Conservation (phyloP, 1,139 yeast genomes). For the Blastobotrys buckinghamii region DNA sequence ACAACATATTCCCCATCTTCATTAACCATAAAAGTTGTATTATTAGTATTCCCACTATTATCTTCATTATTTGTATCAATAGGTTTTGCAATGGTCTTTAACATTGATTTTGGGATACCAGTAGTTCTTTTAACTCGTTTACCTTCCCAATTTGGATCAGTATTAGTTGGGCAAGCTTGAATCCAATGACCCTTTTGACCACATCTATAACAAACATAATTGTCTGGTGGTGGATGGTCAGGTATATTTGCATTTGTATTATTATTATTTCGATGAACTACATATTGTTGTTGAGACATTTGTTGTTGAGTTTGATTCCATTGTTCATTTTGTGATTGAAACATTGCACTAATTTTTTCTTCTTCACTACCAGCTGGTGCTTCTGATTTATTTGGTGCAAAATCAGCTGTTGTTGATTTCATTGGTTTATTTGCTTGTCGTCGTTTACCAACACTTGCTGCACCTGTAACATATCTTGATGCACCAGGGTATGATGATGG, state of each 20-base stretch:
- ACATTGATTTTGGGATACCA: constrained; percentile 92
- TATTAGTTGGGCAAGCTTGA: constrained; percentile 88
- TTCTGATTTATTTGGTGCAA: constrained; percentile 20
- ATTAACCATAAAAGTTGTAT: constrained; percentile 78
- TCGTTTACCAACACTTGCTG: constrained; percentile 14
- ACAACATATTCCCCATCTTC: constrained; percentile 95
- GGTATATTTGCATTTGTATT: constrained; percentile 33
- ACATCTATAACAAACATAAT: constrained; percentile 92
- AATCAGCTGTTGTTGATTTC: constrained; percentile 18
- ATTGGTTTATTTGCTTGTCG: constrained; percentile 6
- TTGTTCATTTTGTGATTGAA: constrained; percentile 83
- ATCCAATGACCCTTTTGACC: constrained; percentile 98
- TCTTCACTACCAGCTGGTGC: constrained; percentile 57
- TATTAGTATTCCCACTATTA: constrained; percentile 36
- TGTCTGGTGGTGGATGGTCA: constrained; percentile 87
- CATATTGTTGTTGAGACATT: constrained; percentile 51
- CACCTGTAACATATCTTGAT: constrained; percentile 74
- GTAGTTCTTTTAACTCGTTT: constrained; percentile 87
- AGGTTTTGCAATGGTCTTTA: constrained; percentile 73
- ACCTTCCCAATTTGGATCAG: constrained; percentile 91
- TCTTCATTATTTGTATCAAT: constrained; percentile 31
- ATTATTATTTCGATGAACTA: constrained; percentile 25
- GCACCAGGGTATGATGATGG: constrained; percentile 60
- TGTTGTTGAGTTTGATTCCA: constrained; percentile 95
- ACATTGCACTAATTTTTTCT: constrained; percentile 84